These are phyloP conservation scores for Knufia petricola DNA, from an alignment of 2,329 filamentous ascomycete species.

Conservation along the genomic window DNA sequence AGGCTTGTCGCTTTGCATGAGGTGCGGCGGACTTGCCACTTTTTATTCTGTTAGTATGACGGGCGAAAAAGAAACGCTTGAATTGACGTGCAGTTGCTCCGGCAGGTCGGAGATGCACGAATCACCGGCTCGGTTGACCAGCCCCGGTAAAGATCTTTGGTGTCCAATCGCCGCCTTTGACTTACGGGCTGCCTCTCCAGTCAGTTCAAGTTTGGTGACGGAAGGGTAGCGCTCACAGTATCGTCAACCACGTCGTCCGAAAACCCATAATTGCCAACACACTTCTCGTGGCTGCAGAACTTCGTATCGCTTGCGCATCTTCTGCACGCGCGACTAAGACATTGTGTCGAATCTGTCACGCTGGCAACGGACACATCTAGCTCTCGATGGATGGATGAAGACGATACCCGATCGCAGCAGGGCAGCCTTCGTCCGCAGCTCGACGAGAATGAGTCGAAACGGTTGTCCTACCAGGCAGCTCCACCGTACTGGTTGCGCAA, in stretches of 20 bases:
- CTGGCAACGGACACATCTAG: background rate
- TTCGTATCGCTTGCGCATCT: too few species aligned
- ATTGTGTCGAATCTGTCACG: background rate
- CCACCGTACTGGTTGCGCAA: conserved; percentile 40
- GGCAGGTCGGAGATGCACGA: background rate
- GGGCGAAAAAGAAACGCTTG: background rate
- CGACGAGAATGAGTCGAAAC: background rate
- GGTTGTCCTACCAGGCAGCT: conserved; percentile 6
- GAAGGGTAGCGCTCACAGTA: background rate
- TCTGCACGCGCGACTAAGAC: too few species aligned
- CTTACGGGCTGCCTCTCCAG: background rate
- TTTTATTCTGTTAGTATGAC: background rate
- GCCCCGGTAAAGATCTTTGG: background rate
- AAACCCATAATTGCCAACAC: too few species aligned
- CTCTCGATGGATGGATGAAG: conserved; percentile 6
- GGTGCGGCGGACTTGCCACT: too few species aligned
- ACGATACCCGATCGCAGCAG: background rate
- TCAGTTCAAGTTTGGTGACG: background rate
- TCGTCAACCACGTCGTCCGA: background rate
- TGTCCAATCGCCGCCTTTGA: background rate
- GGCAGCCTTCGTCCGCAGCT: background rate
- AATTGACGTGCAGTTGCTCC: background rate
- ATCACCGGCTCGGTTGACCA: background rate
- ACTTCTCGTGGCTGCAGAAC: too few species aligned
- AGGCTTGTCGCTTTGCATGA: background rate